Evolutionary conservation across 305 asterid species (phyloP).

Genomic region (Solanum hybrid): DNA sequence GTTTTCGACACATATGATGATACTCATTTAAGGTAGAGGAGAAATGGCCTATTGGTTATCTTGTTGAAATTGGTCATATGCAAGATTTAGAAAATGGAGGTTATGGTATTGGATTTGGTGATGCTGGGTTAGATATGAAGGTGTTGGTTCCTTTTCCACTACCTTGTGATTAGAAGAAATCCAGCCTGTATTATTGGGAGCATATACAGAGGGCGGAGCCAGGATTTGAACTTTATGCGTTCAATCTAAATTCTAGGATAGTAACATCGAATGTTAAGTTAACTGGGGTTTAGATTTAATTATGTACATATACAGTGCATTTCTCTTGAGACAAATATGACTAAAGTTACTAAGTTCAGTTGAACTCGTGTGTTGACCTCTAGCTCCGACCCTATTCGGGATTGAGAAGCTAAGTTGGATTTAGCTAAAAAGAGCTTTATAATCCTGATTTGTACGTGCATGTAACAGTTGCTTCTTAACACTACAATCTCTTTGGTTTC

Average conservation of each 20-base stretch:
- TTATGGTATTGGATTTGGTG: neutral
- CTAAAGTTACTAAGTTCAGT: neutral
- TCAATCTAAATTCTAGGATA: neutral
- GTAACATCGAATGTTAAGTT: neutral
- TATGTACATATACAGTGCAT: neutral
- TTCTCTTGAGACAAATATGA: neutral
- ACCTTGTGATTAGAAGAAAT: neutral
- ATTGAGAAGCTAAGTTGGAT: neutral
- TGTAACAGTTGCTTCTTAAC: neutral
- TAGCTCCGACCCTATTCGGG: neutral
- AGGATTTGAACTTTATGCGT: neutral
- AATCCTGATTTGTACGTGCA: neutral
- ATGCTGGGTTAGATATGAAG: neutral
- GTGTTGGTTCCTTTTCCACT: neutral
- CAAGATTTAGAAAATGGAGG: neutral
- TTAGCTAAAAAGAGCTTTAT: neutral
- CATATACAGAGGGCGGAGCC: neutral
- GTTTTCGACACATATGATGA: conserved; percentile 55
- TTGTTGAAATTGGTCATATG: neutral
- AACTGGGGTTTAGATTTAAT: neutral
- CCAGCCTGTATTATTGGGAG: neutral
- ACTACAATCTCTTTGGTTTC: neutral
- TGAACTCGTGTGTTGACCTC: neutral
- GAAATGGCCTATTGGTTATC: neutral
- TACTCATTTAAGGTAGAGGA: conserved; percentile 52